Percentiles rank a stretch among this genome's conserved stretches.
phyloP scores from a whole-genome alignment of 768 basidiomycete species.

The Termitomyces sp. region DNA sequence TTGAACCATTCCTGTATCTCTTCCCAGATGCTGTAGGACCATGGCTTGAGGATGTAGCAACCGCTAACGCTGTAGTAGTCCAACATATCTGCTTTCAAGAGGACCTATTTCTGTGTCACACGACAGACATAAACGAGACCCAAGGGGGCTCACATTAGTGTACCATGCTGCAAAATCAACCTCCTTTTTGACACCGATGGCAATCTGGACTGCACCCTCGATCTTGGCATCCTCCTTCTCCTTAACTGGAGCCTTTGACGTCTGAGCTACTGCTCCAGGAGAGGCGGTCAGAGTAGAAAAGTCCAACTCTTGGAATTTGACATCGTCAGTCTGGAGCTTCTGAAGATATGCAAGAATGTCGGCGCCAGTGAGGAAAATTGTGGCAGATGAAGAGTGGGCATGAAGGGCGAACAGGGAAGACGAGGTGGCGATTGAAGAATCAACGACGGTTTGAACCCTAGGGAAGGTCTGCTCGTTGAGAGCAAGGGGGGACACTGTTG shows the following conservation, averaged over 20 bases:
- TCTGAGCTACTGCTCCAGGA: slow-evolving; percentile 30
- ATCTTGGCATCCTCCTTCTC: slow-evolving; percentile 76
- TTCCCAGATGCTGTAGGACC: slow-evolving; percentile 98
- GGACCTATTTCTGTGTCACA: slow-evolving; percentile 49
- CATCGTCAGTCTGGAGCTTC: slow-evolving; percentile 59
- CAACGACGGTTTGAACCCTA: slow-evolving; percentile 69
- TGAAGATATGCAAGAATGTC: slow-evolving; percentile 71
- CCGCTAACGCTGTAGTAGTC: slow-evolving; percentile 99
- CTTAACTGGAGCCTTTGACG: slow-evolving; percentile 35
- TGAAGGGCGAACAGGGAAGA: slow-evolving; percentile 69
- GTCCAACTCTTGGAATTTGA: slow-evolving; percentile 69
- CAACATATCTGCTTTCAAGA: slow-evolving; percentile 97
- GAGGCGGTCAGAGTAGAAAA: slow-evolving; percentile 48
- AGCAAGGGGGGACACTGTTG: slow-evolving; percentile 74
- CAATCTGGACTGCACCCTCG: slow-evolving; percentile 86
- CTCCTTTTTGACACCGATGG: slow-evolving; percentile 94
- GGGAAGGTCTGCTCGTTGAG: slow-evolving; percentile 61
- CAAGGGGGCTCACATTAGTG: slow-evolving; percentile 57
- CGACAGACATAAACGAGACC: background rate
- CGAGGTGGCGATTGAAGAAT: slow-evolving; percentile 70
- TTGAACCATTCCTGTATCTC: slow-evolving; percentile 96
- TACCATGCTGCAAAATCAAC: slow-evolving; percentile 95
- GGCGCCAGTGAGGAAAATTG: slow-evolving; percentile 72
- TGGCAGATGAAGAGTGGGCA: slow-evolving; percentile 61
- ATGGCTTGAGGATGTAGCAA: slow-evolving; percentile 97